A percentile compares a stretch with the other conserved stretches of the same genome.
phyloP scores from a whole-genome alignment of 805 yeast species.

The Lipomyces lipofer region DNA sequence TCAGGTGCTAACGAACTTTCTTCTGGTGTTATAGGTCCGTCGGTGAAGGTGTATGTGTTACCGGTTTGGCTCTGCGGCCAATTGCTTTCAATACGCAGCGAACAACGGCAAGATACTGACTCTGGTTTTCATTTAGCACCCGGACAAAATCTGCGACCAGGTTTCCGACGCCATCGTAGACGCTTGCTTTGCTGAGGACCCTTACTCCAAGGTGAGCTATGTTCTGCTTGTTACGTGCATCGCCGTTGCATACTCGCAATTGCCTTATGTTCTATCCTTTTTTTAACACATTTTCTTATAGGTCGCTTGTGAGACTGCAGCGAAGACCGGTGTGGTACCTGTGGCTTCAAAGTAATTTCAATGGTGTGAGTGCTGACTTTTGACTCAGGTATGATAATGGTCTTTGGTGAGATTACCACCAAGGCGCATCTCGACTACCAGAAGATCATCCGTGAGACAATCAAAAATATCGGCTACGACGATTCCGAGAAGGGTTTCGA shows the following conservation, averaged over 20 bases:
- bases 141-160: conserved; percentile 80
- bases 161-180: conserved; percentile 97
- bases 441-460: conserved; percentile 96
- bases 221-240: background rate
- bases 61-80: too few relatives aligned
- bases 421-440: conserved; percentile 94
- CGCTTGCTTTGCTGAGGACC: conserved; percentile 94
- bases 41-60: conserved; percentile 54
- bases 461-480: conserved; percentile 98
- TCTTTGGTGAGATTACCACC: conserved; percentile 99
- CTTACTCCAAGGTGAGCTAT: conserved; percentile 74
- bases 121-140: conserved; percentile 37
- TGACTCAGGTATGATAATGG: conserved; percentile 91
- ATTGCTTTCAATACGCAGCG: background rate
- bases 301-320: conserved; percentile 98
- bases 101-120: too few relatives aligned
- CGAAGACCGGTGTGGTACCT: conserved; percentile 84
- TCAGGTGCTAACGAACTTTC: background rate
- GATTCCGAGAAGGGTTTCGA: conserved; percentile 95
- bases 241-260: background rate
- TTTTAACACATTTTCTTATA: background rate
- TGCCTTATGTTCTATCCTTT: background rate
- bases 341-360: background rate
- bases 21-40: conserved; percentile 44
- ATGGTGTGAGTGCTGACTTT: too few relatives aligned